phyloP scores from a whole-genome alignment of 208 protist genomes.

The Crithidia thermophila region DNA sequence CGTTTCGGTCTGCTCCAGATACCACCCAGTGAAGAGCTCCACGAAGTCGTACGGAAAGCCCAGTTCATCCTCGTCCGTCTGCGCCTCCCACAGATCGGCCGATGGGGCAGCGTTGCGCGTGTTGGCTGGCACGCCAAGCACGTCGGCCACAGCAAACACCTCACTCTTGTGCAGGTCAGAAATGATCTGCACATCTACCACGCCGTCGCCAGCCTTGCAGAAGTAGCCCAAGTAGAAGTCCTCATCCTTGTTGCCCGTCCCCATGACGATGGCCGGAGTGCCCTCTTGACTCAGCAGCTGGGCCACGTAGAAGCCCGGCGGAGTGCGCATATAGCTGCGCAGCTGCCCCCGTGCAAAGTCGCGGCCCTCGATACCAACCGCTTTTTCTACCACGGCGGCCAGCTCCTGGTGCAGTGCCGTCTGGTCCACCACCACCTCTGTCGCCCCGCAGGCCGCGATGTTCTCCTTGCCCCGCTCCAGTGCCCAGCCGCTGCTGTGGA shows the following conservation, averaged over 20 bases:
- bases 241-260: slow-evolving; percentile 97
- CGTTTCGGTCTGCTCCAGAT: slow-evolving; percentile 58
- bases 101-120: slow-evolving; percentile 90
- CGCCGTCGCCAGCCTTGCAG: slow-evolving; percentile 97
- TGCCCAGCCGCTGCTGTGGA: slow-evolving; percentile 91
- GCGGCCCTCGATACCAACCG: slow-evolving; percentile 71
- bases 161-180: slow-evolving; percentile 97
- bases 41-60: slow-evolving; percentile 97
- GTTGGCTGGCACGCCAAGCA: slow-evolving; percentile 79
- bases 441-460: slow-evolving; percentile 74
- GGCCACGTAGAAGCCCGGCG: slow-evolving; percentile 92
- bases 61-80: slow-evolving; percentile 97
- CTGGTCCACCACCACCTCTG: slow-evolving; percentile 94
- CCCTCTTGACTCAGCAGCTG: slow-evolving; percentile 91
- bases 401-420: slow-evolving; percentile 85
- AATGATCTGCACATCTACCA: slow-evolving; percentile 96
- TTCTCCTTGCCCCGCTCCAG: slow-evolving; percentile 87
- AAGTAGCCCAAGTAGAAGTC: slow-evolving; percentile 97
- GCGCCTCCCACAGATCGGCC: slow-evolving; percentile 95
- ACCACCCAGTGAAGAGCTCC: slow-evolving; percentile 94
- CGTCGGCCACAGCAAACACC: slow-evolving; percentile 84
- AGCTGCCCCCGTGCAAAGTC: slow-evolving; percentile 94
- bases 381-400: slow-evolving; percentile 57
- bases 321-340: slow-evolving; percentile 95
- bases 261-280: slow-evolving; percentile 94